A percentile compares a stretch with the other conserved stretches of the same genome.
Evolutionary conservation across 2,329 filamentous ascomycete species (phyloP).

Genomic region (Aureobasidium lini): DNA sequence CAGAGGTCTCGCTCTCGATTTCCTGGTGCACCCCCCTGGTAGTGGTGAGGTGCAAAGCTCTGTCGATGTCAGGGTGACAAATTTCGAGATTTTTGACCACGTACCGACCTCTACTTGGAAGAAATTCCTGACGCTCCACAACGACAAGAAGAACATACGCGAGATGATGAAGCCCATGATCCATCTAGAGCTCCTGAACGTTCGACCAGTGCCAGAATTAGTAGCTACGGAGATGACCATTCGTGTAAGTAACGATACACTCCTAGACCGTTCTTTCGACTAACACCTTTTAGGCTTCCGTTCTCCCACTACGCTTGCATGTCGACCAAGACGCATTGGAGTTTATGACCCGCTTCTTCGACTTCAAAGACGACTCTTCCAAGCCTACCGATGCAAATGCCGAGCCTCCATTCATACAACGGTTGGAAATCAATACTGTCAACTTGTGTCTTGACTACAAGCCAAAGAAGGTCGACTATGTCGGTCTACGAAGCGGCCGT

Average conservation of each 20-base stretch:
- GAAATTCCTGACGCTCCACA: conserved; percentile 92
- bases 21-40: conserved; percentile 70
- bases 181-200: conserved; percentile 78
- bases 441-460: conserved; percentile 91
- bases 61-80: conserved; percentile 71
- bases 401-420: conserved; percentile 66
- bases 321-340: conserved; percentile 97
- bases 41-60: conserved; percentile 80
- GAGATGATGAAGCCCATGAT: conserved; percentile 85
- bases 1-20: conserved; percentile 71
- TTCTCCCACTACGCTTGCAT: conserved; percentile 82
- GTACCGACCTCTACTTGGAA: conserved; percentile 95
- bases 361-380: conserved; percentile 76
- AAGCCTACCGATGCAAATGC: conserved; percentile 36
- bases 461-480: conserved; percentile 95
- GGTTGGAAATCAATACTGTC: conserved; percentile 78
- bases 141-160: conserved; percentile 68
- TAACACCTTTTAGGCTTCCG: conserved; percentile 43
- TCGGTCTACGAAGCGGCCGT: conserved; percentile 80
- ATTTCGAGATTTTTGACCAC: conserved; percentile 89
- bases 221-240: conserved; percentile 86
- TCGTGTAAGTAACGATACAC: conserved; percentile 42
- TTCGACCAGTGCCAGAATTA: conserved; percentile 75
- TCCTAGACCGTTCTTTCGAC: conserved; percentile 15
- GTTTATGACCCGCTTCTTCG: conserved; percentile 95